Evolutionary conservation across 129 eudicot species (phyloP), one percentile per base, ranked within the genome.

Genomic region (Artemisia argyi): DNA sequence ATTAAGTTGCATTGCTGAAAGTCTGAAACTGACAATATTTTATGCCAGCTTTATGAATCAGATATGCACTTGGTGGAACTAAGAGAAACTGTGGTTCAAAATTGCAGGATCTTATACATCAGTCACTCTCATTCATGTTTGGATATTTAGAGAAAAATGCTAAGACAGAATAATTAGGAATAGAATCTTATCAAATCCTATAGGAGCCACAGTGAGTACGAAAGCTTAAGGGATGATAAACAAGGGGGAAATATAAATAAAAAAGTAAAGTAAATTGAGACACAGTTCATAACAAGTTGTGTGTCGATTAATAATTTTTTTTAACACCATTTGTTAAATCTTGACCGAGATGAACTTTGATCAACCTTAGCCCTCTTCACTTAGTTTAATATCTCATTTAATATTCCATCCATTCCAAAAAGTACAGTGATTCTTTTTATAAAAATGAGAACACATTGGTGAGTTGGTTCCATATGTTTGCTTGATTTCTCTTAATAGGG

Each of bases 31-130:
- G 54, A 12, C 69, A 1, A 2, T 70, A 67, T 60, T n/a, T 76
- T 53, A n/a, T 80, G 76, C 49, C 85, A 92, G 97, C 89, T 92
- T 62, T 70, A 68, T 73, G 94, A 92, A 62, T 83, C 86, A 28
- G 83, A 85, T 73, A 79, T 73, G 68, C 48, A 32, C 22, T 62
- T 62, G 48, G 49, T 32, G 22, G 50, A 62, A 30, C 22, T 60
- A 60, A 60, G 65, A 60, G 72, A 67, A 67, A 60, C 46, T 11
- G 65, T 60, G 14, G 50, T n/a, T 35, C 22, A 63, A 63, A 63
- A 63, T 13, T 63, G 26, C 24, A 63, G 68, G 68, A 32, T 63
- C 39, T 7, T 35, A 15, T 63, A 3, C 68, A 63, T 32, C 24
- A 35, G n/a, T 62, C 42, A 65, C 35, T 46, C 52, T 76, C 68